Evolutionary conservation across 129 eudicot genomes (phyloP).

Genomic region (Glebionis coronaria): DNA sequence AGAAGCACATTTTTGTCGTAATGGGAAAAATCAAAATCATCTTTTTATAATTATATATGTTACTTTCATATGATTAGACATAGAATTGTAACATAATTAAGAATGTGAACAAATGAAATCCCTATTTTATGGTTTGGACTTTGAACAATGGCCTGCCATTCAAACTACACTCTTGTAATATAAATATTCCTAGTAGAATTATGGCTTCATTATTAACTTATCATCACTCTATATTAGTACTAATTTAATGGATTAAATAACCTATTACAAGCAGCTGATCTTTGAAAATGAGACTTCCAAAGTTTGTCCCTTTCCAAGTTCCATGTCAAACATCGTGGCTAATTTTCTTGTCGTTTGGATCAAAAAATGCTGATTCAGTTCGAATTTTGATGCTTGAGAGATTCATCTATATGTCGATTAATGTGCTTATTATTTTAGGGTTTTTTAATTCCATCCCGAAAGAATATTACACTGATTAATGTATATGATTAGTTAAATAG

Average conservation of each 20-base stretch:
- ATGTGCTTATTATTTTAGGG: not conserved
- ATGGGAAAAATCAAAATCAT: not conserved
- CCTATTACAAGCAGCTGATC: conserved; percentile 16
- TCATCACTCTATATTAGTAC: not conserved
- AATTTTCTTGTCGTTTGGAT: conserved; percentile 24
- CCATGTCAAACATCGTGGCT: conserved; percentile 19
- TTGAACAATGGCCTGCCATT: conserved; percentile 63
- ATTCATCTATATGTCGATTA: conserved; percentile 20
- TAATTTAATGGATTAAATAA: conserved; percentile 6
- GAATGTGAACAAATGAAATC: conserved; percentile 22
- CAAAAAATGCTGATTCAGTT: conserved; percentile 32
- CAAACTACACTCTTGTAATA: conserved; percentile 53
- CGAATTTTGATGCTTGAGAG: conserved; percentile 18
- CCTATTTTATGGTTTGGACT: conserved; percentile 64
- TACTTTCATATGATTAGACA: conserved; percentile 34
- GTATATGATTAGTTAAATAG: no score
- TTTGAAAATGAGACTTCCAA: conserved; percentile 48
- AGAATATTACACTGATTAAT: no score
- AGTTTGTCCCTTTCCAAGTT: conserved; percentile 36
- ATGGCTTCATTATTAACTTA: conserved; percentile 18
- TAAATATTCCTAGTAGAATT: conserved; percentile 28
- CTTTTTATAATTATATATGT: conserved; percentile 1
- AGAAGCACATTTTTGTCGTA: not conserved
- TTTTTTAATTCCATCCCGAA: no score
- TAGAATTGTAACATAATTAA: conserved; percentile 20